Base-by-base conservation (phyloP, 257 asterid species). In the Cynanchum wilfordii region DNA sequence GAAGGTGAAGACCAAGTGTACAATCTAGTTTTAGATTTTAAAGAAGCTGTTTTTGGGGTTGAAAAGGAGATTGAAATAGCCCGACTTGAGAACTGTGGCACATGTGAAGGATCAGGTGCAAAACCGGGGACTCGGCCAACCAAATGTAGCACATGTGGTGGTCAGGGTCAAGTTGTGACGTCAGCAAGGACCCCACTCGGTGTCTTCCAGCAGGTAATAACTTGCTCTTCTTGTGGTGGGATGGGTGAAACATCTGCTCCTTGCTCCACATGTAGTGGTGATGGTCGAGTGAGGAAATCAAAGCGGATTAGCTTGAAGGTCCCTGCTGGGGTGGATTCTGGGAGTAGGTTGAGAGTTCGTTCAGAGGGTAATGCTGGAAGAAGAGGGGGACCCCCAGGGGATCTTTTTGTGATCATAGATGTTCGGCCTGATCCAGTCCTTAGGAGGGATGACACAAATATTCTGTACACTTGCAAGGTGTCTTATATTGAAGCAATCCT, bases 1-100 rank as follows among this genome's bases (percentile, higher is more conserved):
- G 97, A 95, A 79, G 99, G 99, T 12, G 99, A 95, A 87, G 97
- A 94, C 86, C 98, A 89, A 79, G 77, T 86, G 58, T 85, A 89
- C 70, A 89, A 88, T 70, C 89, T 93, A 45, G 86, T 91, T 42
- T 68, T 91, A 73, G 89, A 93, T 69, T 93, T 91, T 83, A 91
- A 93, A 85, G 98, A 93, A 76, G 98, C 98, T 22, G 84, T 95
- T 20, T 95, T 92, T 55, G 99, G 99, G 57, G 81, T 85, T 0
- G 99, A 94, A 86, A 95, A 92, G 80, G 99, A 92, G 82, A 92
- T 95, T 33, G 99, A 95, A 62, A 86, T 95, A 67, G 70, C 88
- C 24, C 90, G 97, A 55, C 98, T 95, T 24, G 99, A 92, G 86
- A 81, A 75, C 87, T 95, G 99, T 84, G 78, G 81, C 82, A 90